Conservation (phyloP, 1,284 basidiomycete genomes). For the Cystobasidium slooffiae region DNA sequence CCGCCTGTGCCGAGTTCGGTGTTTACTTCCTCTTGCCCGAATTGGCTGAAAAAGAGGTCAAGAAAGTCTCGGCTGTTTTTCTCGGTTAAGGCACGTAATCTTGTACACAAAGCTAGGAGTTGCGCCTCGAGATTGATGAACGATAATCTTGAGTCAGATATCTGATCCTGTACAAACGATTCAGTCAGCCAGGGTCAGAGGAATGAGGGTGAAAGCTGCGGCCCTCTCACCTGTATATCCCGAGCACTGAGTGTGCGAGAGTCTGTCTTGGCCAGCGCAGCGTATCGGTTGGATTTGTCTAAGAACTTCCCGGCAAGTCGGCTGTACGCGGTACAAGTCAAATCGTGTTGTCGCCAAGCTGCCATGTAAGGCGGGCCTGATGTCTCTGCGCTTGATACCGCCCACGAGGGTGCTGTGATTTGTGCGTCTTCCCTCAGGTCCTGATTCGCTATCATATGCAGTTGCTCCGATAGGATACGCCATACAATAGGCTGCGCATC, state of each 20-base stretch:
- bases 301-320: neutral
- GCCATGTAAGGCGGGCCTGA: neutral
- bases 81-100: conserved; percentile 73
- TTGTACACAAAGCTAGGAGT: conserved; percentile 70
- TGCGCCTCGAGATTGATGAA: conserved; percentile 75
- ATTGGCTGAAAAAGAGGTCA: conserved; percentile 70
- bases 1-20: conserved; percentile 37
- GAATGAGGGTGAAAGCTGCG: neutral
- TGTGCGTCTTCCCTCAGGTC: conserved; percentile 1
- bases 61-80: conserved; percentile 81
- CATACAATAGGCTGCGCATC: conserved; percentile 70
- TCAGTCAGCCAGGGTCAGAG: neutral
- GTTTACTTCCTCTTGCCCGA: conserved; percentile 55
- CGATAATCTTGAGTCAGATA: conserved; percentile 71
- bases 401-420: neutral
- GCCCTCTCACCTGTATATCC: neutral
- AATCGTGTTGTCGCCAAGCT: conserved; percentile 8
- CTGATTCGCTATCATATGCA: conserved; percentile 4
- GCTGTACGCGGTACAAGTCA: conserved; percentile 5
- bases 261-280: neutral
- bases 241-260: conserved; percentile 16
- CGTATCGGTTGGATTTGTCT: conserved; percentile 60
- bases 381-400: neutral
- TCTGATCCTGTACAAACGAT: conserved; percentile 63
- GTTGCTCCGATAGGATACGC: conserved; percentile 63